These are phyloP conservation scores for Byssothecium circinans DNA, from an alignment of 2,329 filamentous ascomycete species.

Conservation along the genomic window DNA sequence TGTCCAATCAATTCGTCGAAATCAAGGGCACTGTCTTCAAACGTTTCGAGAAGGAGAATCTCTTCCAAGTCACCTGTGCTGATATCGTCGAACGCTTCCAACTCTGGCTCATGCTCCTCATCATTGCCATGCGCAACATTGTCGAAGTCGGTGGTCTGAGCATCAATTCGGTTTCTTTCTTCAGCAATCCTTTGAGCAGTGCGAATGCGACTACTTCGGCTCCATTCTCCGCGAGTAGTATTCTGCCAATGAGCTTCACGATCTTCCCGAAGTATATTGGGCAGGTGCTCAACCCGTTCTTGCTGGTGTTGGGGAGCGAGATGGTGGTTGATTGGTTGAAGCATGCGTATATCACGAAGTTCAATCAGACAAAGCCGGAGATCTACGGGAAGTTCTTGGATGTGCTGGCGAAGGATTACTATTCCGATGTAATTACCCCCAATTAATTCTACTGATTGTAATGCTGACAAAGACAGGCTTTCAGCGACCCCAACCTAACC, in stretches of 20 bases:
- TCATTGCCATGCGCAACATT: slow-evolving; percentile 94
- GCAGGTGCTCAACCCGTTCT: slow-evolving; percentile 87
- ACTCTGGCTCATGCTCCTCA: slow-evolving; percentile 94
- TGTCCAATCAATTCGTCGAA: slow-evolving; percentile 98
- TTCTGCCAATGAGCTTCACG: slow-evolving; percentile 88
- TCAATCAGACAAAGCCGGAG: slow-evolving; percentile 92
- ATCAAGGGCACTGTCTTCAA: slow-evolving; percentile 99
- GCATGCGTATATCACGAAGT: slow-evolving; percentile 96
- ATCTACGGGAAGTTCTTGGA: slow-evolving; percentile 91
- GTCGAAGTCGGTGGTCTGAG: slow-evolving; percentile 90
- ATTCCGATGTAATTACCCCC: slow-evolving; percentile 72
- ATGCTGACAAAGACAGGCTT: slow-evolving; percentile 61
- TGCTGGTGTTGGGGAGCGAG: slow-evolving; percentile 92
- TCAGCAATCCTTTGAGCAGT: slow-evolving; percentile 36
- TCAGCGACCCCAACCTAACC: slow-evolving; percentile 85
- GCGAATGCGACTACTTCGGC: slow-evolving; percentile 53
- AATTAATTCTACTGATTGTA: neutral
- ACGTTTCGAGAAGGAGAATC: slow-evolving; percentile 95
- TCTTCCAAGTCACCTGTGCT: slow-evolving; percentile 94
- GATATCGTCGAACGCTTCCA: slow-evolving; percentile 98
- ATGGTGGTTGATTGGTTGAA: slow-evolving; percentile 97
- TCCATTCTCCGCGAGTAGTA: slow-evolving; percentile 66
- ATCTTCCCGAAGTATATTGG: slow-evolving; percentile 84
- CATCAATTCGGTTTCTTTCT: slow-evolving; percentile 41
- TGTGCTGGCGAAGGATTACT: slow-evolving; percentile 95